Evolutionary conservation across 306 rosid genomes (phyloP).

Genomic region (Prosopis cineraria): DNA sequence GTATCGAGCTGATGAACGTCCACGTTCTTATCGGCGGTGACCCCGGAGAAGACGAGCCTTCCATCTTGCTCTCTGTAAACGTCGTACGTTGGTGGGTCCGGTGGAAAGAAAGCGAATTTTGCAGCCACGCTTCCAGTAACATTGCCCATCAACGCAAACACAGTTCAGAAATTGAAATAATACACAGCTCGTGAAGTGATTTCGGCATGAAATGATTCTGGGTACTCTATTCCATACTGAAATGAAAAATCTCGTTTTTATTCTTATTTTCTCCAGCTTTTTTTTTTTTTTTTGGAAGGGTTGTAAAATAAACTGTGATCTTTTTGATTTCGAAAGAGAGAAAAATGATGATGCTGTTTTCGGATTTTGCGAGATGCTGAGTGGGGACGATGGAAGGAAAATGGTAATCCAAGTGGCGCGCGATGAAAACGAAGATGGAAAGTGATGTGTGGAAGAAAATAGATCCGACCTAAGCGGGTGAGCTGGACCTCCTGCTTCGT

Average conservation of each 20-base stretch:
- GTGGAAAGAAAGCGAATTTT: conserved; percentile 95
- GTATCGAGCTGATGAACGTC: conserved; percentile 72
- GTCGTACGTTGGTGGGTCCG: conserved; percentile 91
- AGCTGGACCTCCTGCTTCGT: conserved; percentile 48
- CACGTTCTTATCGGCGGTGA: conserved; percentile 71
- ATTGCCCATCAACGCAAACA: conserved; percentile 73
- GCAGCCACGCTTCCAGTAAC: conserved; percentile 92
- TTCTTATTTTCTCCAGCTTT: neutral
- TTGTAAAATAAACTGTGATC: neutral
- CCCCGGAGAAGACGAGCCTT: conserved; percentile 60
- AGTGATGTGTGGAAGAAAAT: conserved; percentile 43
- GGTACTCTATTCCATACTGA: neutral
- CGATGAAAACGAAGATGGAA: conserved; percentile 45
- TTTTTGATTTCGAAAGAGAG: neutral
- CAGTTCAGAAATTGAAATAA: conserved; percentile 29
- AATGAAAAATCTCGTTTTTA: neutral
- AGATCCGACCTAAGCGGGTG: conserved; percentile 81
- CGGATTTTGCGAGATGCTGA: conserved; percentile 35
- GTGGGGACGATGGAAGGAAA: conserved; percentile 50
- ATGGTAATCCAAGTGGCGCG: conserved; percentile 41
- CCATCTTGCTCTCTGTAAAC: conserved; percentile 61
- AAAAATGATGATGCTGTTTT: conserved; percentile 14
- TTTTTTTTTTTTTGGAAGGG: neutral
- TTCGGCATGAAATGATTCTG: conserved; percentile 56
- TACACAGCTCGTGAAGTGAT: conserved; percentile 15